These are phyloP conservation scores for Leccinum laetum DNA, from an alignment of 1,284 basidiomycete genomes.

Conservation along the genomic window DNA sequence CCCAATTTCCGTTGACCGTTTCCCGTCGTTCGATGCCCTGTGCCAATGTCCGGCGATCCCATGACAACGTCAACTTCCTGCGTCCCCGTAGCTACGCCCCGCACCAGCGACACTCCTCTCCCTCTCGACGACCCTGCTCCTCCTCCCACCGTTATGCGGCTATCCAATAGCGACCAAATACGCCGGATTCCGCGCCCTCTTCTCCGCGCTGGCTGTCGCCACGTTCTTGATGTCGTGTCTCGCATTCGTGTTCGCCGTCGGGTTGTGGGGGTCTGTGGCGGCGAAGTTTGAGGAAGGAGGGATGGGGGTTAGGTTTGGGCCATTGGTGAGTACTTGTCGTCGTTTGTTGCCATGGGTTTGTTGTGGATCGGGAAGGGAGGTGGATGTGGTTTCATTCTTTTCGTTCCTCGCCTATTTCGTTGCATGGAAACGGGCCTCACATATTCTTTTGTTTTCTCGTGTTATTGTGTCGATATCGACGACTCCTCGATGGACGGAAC, in stretches of 20 bases:
- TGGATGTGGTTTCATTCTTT: too few species aligned
- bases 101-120: slow-evolving; percentile 2
- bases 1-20: too few species aligned
- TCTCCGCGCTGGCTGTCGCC: not conserved
- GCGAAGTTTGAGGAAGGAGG: slow-evolving; percentile 1
- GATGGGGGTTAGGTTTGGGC: slow-evolving; percentile 3
- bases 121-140: not conserved
- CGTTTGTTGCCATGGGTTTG: not conserved
- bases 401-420: too few species aligned
- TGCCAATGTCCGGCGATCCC: not conserved
- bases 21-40: not conserved
- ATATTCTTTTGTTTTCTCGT: too few species aligned
- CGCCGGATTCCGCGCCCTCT: not conserved
- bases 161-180: not conserved
- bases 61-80: not conserved
- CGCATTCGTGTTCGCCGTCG: slow-evolving; percentile 5
- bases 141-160: slow-evolving; percentile 2
- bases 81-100: too few species aligned
- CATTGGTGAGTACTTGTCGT: slow-evolving; percentile 3
- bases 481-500: too few species aligned
- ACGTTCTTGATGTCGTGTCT: slow-evolving; percentile 3
- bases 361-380: too few species aligned
- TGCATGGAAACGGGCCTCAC: too few species aligned
- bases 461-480: too few species aligned
- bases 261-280: slow-evolving; percentile 7